Evolutionary conservation across 1,284 basidiomycete species (phyloP), one percentile per base, ranked within the genome.

Genomic region (Boletellus deceptivus): DNA sequence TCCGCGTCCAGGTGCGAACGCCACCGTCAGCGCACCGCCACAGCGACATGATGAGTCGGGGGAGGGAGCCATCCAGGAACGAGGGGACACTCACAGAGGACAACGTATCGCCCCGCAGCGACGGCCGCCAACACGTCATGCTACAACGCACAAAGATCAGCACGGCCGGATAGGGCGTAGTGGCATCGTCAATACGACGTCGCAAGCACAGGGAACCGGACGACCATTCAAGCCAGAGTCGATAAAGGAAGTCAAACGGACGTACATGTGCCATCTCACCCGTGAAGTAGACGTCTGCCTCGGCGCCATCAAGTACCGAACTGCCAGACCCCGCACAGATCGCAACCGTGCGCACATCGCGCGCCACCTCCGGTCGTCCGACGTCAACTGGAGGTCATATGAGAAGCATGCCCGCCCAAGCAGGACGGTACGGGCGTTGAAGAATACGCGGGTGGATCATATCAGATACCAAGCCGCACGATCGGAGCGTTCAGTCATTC

Each of bases 191-290:
- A 40, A 25, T 14, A 42, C 50, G 53, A 63, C 49, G 45, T 63
- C 47, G 50, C 43, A 49, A 34, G 18, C 37, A 24, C 35, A 39
- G 52, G 46, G 53, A 43, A 43, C 20, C 38, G 14, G 7, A n/a
- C 18, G 43, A 24, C 33, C 20, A n/a, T 34, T 29, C 8, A 34
- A 9, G 16, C 6, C 11, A 10, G 39, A 20, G 39, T 25, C 7
- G 22, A 16, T 11, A 44, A 36, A 55, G 41, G 48, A 43, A 55
- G 55, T 48, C 42, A 36, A 53, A 45, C 59, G 55, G 56, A 69
- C 84, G 54, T 69, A 91, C 90, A 70, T 95, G 92, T 24, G 79
- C 70, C 91, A 95, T 92, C 70, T 95, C 93, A n/a, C 93, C 93
- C 1, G 93, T 96, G 59, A 93, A 78, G 66, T 90, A 90, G 24